Evolutionary conservation across 306 rosid genomes (phyloP), one percentile per base, ranked within the genome.

Genomic region (Oemleria cerasiformis): DNA sequence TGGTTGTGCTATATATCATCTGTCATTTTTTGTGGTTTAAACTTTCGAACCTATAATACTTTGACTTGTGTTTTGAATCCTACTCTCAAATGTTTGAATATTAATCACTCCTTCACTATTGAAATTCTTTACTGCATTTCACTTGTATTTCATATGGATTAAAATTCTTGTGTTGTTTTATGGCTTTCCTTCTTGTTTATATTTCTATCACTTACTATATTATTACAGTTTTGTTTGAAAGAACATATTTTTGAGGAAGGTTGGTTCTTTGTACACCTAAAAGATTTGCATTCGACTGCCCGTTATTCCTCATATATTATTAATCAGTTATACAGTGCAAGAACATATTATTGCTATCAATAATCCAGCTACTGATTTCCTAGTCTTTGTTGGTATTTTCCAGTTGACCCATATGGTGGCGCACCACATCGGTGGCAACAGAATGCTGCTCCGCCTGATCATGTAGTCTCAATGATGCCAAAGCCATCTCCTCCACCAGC

Each of bases 361-460:
- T 61, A 36, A 61, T 34, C 65, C 65, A 38, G 25, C 4, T 17
- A 40, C 38, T 69, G 15, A 54, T 54, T 20, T 54, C 49, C 39
- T 70, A 5, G 14, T 50, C 56, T 75, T 34, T 59, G 44, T 76
- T 63, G 25, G 58, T 45, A 23, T 74, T 82, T 82, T 41, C 25
- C 87, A 94, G 99, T 70, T 78, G 87, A 81, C 51, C 67, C 63
- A 45, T 89, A 91, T 41, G 89, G 89, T 14, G 92, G 85, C 55
- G 89, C 84, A 2, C 92, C 83, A 8, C 80, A 63, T 12, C 86
- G 79, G 3, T 82, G 96, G 94, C 92, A 86, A 23, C 84, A 86
- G n/a, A 82, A 86, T 83, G 81, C 88, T 34, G 89, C 88, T 6
- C 94, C 91, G 65, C 96, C 97, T 20, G n/a, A 83, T 63, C 84